Evolutionary conservation across 2,329 filamentous ascomycete species (phyloP).

Genomic region (Niveomyces coronatus): DNA sequence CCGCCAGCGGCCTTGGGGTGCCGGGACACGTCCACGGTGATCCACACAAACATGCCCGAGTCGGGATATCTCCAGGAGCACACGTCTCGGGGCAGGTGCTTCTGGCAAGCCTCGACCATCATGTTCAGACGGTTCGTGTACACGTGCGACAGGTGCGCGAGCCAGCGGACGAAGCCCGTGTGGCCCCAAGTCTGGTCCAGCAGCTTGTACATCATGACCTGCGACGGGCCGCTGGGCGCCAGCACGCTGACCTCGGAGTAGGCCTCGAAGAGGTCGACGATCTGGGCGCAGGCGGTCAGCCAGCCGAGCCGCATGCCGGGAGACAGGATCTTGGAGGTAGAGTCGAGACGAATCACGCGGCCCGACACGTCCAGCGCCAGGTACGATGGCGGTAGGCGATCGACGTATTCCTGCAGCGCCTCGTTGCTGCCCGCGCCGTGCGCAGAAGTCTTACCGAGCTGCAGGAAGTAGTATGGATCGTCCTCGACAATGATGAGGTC

Average conservation of each 20-base stretch:
- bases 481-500: constrained; percentile 76
- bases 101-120: constrained; percentile 64
- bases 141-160: constrained; percentile 62
- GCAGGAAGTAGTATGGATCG: constrained; percentile 81
- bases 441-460: constrained; percentile 35
- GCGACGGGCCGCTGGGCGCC: constrained; percentile 66
- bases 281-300: constrained; percentile 70
- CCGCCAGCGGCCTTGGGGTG: constrained; percentile 41
- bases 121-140: constrained; percentile 65
- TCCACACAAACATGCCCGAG: constrained; percentile 84
- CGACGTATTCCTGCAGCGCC: constrained; percentile 5
- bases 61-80: constrained; percentile 64
- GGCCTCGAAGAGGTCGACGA: constrained; percentile 64
- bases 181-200: constrained; percentile 87
- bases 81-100: constrained; percentile 56
- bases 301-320: constrained; percentile 71
- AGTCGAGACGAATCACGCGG: constrained; percentile 74
- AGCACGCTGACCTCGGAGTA: constrained; percentile 71
- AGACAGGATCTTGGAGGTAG: constrained; percentile 75
- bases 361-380: constrained; percentile 35
- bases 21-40: constrained; percentile 48
- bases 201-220: constrained; percentile 71
- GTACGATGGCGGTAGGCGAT: constrained; percentile 17
- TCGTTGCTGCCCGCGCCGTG: constrained; percentile 1
- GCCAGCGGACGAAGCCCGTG: constrained; percentile 73